phyloP scores from a whole-genome alignment of 768 basidiomycete species.

The Harrya chromipes region DNA sequence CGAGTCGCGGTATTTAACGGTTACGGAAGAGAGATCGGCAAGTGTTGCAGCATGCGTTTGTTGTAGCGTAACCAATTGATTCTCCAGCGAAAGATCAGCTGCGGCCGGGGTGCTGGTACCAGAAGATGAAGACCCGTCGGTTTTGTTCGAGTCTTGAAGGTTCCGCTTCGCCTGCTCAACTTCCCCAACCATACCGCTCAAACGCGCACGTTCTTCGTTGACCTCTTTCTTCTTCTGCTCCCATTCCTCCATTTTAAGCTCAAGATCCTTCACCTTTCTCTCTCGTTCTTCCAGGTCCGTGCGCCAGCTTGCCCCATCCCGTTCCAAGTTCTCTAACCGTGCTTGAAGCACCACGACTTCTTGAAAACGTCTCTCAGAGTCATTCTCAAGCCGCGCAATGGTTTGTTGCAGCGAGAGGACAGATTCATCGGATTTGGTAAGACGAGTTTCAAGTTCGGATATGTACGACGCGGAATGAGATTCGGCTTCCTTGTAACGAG shows the following conservation, averaged over 20 bases:
- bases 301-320: slow-evolving; percentile 79
- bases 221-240: slow-evolving; percentile 68
- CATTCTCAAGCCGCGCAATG: slow-evolving; percentile 74
- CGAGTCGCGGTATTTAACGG: slow-evolving; percentile 83
- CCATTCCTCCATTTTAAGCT: slow-evolving; percentile 77
- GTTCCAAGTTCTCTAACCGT: slow-evolving; percentile 64
- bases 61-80: slow-evolving; percentile 71
- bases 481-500: slow-evolving; percentile 74
- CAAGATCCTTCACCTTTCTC: slow-evolving; percentile 67
- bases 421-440: slow-evolving; percentile 77
- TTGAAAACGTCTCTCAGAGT: slow-evolving; percentile 68
- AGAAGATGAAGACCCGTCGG: slow-evolving; percentile 31
- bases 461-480: slow-evolving; percentile 74
- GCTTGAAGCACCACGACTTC: slow-evolving; percentile 70
- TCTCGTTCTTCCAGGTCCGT: slow-evolving; percentile 84
- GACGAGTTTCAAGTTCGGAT: slow-evolving; percentile 77
- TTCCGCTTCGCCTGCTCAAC: slow-evolving; percentile 68
- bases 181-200: slow-evolving; percentile 66
- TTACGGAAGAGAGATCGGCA: slow-evolving; percentile 72
- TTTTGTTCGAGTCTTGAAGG: slow-evolving; percentile 46
- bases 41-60: slow-evolving; percentile 80
- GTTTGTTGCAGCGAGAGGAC: slow-evolving; percentile 62
- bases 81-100: slow-evolving; percentile 44
- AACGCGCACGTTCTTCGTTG: slow-evolving; percentile 59
- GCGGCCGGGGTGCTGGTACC: slow-evolving; percentile 28